A percentile compares a stretch with the other conserved stretches of the same genome.
These are phyloP conservation scores for Suhomyces anneliseae DNA, from an alignment of 1,139 yeast species.

Conservation along the genomic window DNA sequence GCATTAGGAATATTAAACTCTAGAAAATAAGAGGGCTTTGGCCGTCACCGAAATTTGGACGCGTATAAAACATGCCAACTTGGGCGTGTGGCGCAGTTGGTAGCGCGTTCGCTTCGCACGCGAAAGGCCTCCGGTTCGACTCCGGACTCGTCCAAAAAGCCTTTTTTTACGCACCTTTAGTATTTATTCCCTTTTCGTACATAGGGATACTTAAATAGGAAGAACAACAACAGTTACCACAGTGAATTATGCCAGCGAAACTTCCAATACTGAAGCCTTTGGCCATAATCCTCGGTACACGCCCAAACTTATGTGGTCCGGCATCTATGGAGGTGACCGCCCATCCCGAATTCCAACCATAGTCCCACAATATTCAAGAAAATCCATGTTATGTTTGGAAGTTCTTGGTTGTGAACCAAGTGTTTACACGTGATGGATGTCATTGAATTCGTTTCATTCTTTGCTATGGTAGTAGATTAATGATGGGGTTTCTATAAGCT, in stretches of 20 bases:
- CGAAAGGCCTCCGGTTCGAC: slow-evolving; percentile 87
- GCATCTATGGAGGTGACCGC: too few relatives aligned
- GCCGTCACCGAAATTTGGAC: not conserved
- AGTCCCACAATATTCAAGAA: too few relatives aligned
- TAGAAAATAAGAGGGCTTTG: not conserved
- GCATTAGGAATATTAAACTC: too few relatives aligned
- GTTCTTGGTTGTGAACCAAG: too few relatives aligned
- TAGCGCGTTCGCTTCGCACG: slow-evolving; percentile 78
- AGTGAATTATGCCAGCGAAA: not conserved
- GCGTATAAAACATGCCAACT: not conserved
- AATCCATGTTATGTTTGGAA: too few relatives aligned
- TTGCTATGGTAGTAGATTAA: too few relatives aligned
- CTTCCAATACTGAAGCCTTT: not conserved
- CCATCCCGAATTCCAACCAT: too few relatives aligned
- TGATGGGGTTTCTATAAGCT: too few relatives aligned
- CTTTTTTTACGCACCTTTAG: too few relatives aligned
- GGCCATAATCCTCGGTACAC: not conserved
- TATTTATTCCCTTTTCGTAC: not conserved
- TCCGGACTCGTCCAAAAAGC: slow-evolving; percentile 74
- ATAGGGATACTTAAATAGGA: not conserved
- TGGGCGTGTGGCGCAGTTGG: slow-evolving; percentile 93
- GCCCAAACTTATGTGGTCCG: too few relatives aligned
- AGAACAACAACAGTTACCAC: not conserved
- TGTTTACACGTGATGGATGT: too few relatives aligned
- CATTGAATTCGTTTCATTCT: too few relatives aligned